phyloP scores from a whole-genome alignment of 176 grass and related monocot species.

The Guadua angustifolia region DNA sequence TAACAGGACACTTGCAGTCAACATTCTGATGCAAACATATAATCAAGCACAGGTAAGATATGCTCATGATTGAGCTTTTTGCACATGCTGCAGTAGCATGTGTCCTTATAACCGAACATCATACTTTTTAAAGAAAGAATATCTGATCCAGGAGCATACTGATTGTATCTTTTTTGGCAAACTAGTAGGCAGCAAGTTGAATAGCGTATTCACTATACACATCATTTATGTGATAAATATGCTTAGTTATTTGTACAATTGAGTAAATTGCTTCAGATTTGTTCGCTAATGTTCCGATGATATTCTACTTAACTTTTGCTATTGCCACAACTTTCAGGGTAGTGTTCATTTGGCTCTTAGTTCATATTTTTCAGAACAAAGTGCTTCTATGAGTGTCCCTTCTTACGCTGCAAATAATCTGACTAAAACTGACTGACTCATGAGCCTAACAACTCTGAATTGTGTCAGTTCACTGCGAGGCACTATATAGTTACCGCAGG shows the following conservation, averaged over 20 bases:
- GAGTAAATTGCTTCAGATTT: constrained; percentile 26
- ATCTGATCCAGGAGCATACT: constrained; percentile 22
- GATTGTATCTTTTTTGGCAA: constrained; percentile 31
- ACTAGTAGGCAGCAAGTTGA: not conserved
- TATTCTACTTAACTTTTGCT: constrained; percentile 16
- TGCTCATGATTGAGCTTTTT: constrained; percentile 39
- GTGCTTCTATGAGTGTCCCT: constrained; percentile 22
- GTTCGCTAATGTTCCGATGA: not conserved
- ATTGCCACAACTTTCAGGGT: constrained; percentile 18
- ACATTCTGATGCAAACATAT: constrained; percentile 36
- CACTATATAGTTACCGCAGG: constrained; percentile 9
- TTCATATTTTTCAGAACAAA: constrained; percentile 11
- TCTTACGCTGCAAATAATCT: not conserved
- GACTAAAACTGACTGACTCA: not conserved
- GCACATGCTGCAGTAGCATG: constrained; percentile 11
- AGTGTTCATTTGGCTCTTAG: not conserved
- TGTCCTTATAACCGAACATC: constrained; percentile 24
- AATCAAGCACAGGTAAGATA: constrained; percentile 40
- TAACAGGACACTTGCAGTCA: constrained; percentile 34
- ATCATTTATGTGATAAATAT: constrained; percentile 21
- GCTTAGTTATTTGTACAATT: not conserved
- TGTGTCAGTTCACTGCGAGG: constrained; percentile 9
- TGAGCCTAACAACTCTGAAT: not conserved
- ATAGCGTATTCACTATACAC: constrained; percentile 11
- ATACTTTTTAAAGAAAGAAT: not conserved